phyloP scores from a whole-genome alignment of 2,329 filamentous ascomycete genomes.

The Cytospora mali region DNA sequence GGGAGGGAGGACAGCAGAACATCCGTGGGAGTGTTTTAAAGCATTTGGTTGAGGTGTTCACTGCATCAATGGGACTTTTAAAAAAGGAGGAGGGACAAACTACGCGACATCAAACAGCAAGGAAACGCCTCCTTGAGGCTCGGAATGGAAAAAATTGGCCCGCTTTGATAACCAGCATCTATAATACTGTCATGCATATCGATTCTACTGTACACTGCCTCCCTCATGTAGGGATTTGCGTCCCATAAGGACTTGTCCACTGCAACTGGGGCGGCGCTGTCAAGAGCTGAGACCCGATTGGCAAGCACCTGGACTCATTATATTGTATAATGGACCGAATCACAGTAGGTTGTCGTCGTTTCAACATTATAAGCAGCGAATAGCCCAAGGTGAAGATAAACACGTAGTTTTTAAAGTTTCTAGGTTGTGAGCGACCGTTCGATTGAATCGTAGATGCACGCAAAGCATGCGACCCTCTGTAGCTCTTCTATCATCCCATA shows the following conservation, averaged over 20 bases:
- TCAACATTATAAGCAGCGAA: neutral
- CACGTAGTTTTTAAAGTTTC: neutral
- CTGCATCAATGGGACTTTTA: neutral
- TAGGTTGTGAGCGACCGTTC: neutral
- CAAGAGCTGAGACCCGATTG: neutral
- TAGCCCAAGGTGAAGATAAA: neutral
- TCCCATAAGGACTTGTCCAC: neutral
- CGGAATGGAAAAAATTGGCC: slow-evolving; percentile 4
- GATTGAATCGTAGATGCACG: neutral
- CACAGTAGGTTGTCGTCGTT: neutral
- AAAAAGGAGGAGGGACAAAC: neutral
- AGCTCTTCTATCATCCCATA: too few species aligned
- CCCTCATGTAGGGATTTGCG: neutral
- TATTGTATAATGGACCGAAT: neutral
- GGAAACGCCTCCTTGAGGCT: neutral
- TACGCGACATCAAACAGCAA: neutral
- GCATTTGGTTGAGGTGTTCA: neutral
- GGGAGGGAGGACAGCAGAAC: neutral
- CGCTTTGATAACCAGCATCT: slow-evolving; percentile 6
- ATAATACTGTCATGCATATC: neutral
- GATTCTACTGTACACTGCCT: neutral
- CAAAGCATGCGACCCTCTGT: neutral
- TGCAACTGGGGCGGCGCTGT: neutral
- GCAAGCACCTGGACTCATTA: neutral
- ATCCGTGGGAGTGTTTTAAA: neutral